Evolutionary conservation across 495 filamentous ascomycete genomes (phyloP).

Genomic region (Penicillium cosmopolitanum): DNA sequence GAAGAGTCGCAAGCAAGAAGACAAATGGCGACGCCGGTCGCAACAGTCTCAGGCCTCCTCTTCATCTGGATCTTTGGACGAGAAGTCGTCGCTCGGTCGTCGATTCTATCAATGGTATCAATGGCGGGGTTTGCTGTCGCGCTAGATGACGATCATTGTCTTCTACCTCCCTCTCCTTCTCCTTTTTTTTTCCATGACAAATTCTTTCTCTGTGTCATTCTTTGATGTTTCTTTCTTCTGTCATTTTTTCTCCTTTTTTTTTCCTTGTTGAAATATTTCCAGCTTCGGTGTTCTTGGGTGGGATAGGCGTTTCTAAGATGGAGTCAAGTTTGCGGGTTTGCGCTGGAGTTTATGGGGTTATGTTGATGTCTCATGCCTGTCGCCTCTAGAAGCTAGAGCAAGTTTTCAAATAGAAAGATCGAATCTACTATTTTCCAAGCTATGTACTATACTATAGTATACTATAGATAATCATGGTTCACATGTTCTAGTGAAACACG

Average conservation of each 20-base stretch:
- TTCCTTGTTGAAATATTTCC: slow-evolving; percentile 13
- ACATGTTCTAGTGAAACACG: slow-evolving; percentile 18
- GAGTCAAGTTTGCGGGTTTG: not conserved
- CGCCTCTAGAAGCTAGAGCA: slow-evolving; percentile 1
- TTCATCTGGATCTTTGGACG: slow-evolving; percentile 22
- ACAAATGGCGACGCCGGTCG: slow-evolving; percentile 27
- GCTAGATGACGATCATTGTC: slow-evolving; percentile 19
- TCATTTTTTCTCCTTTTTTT: not conserved
- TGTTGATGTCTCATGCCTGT: slow-evolving; percentile 4
- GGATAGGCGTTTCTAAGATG: not conserved
- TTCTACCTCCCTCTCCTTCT: slow-evolving; percentile 10
- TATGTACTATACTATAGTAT: not conserved
- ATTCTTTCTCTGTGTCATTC: not conserved
- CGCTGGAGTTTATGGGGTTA: not conserved
- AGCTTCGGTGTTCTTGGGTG: slow-evolving; percentile 26
- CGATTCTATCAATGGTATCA: slow-evolving; percentile 43
- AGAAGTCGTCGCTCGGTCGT: slow-evolving; percentile 34
- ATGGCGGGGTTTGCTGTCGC: slow-evolving; percentile 32
- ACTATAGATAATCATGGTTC: not conserved
- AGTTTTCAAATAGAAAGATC: not conserved
- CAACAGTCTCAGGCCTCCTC: slow-evolving; percentile 19
- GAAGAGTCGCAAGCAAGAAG: slow-evolving; percentile 34
- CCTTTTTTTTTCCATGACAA: not conserved
- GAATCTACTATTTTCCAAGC: not conserved
- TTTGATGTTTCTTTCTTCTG: slow-evolving; percentile 9